Evolutionary conservation across 768 basidiomycete species (phyloP).

Genomic region (Auricularia sp.): DNA sequence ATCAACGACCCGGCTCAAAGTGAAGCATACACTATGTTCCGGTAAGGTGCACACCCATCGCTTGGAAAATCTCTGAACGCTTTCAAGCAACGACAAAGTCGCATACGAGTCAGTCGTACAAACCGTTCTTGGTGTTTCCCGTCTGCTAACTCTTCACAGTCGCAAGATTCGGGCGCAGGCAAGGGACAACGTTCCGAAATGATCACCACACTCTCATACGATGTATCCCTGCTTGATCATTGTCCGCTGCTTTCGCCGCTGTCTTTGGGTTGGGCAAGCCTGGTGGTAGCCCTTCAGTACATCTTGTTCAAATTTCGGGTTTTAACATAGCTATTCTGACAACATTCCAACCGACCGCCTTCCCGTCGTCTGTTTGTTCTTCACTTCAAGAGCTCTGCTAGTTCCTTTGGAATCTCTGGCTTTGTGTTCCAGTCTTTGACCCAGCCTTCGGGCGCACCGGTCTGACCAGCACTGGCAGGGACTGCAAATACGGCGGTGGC

Average conservation of each 20-base stretch:
- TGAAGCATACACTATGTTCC: slow-evolving; percentile 98
- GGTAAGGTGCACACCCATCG: slow-evolving; percentile 43
- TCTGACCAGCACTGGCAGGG: slow-evolving; percentile 21
- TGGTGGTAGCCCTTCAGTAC: neutral
- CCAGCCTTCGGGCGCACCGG: slow-evolving; percentile 11
- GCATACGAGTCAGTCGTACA: slow-evolving; percentile 72
- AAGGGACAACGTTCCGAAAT: slow-evolving; percentile 83
- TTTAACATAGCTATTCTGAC: too few species aligned
- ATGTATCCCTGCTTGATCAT: neutral
- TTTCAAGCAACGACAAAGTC: slow-evolving; percentile 73
- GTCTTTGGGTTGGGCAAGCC: neutral
- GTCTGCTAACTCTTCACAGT: slow-evolving; percentile 27
- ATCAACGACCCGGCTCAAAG: slow-evolving; percentile 96
- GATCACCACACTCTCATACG: slow-evolving; percentile 9
- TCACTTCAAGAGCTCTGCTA: slow-evolving; percentile 3
- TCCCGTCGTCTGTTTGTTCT: neutral
- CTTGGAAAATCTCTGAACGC: slow-evolving; percentile 9
- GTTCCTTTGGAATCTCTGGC: slow-evolving; percentile 6
- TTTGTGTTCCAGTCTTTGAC: slow-evolving; percentile 9
- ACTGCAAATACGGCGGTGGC: slow-evolving; percentile 58
- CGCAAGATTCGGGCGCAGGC: slow-evolving; percentile 78
- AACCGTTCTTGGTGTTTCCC: neutral
- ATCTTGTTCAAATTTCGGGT: too few species aligned
- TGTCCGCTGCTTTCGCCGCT: neutral
- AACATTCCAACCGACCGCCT: too few species aligned